A percentile compares a stretch with the other conserved stretches of the same genome.
Conservation (phyloP, 768 basidiomycete species). For the Multifurca ochricompacta region DNA sequence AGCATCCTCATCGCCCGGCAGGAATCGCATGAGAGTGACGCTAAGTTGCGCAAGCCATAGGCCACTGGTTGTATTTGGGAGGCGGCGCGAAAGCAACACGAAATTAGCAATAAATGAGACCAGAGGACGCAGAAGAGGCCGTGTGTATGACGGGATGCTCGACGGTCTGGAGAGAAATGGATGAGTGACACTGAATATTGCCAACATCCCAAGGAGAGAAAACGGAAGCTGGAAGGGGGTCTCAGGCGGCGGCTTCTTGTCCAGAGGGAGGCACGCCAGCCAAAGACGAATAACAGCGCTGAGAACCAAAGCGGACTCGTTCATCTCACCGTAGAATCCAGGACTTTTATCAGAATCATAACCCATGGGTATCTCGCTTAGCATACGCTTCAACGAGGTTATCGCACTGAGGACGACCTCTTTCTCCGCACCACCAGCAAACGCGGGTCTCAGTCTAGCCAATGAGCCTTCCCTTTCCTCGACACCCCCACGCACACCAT, state of each 20-base stretch:
- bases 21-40: conserved; percentile 43
- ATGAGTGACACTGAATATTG: conserved; percentile 42
- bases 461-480: conserved; percentile 43
- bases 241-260: conserved; percentile 32
- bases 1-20: conserved; percentile 69
- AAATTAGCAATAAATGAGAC: conserved; percentile 47
- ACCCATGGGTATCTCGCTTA: conserved; percentile 15
- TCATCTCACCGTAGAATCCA: conserved; percentile 27
- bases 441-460: conserved; percentile 32
- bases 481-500: conserved; percentile 59
- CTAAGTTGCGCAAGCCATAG: conserved; percentile 65
- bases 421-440: conserved; percentile 30
- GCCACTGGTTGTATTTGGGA: conserved; percentile 48
- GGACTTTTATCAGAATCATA: conserved; percentile 8
- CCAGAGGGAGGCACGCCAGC: conserved; percentile 50
- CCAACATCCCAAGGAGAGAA: conserved; percentile 43
- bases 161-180: conserved; percentile 39
- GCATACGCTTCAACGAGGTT: conserved; percentile 15
- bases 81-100: conserved; percentile 48
- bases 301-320: conserved; percentile 33
- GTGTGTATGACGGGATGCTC: conserved; percentile 26
- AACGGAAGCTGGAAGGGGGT: conserved; percentile 63
- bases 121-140: conserved; percentile 41
- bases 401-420: conserved; percentile 23
- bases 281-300: conserved; percentile 51